Percentiles rank a stretch among this genome's conserved stretches.
Conservation (phyloP, 2,329 filamentous ascomycete genomes). For the Penicillium polonicum region DNA sequence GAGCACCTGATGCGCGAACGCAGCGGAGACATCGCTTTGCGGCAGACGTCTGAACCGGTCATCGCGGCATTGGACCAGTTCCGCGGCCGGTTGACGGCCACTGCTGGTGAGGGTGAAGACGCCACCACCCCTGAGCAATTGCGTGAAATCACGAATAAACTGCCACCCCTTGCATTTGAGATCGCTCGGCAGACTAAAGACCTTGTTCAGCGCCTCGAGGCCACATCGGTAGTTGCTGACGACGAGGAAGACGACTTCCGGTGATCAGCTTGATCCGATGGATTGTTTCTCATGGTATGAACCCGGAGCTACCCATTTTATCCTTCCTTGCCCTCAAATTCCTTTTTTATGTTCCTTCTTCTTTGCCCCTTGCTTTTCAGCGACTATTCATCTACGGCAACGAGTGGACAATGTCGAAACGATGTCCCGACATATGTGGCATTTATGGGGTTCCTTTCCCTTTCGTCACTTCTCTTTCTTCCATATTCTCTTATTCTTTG, state of each 20-base stretch:
- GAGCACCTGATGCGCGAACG: conserved; percentile 55
- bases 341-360: conserved; percentile 11
- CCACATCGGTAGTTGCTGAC: conserved; percentile 26
- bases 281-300: conserved; percentile 1
- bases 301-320: neutral
- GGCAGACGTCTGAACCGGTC: conserved; percentile 45
- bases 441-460: conserved; percentile 14
- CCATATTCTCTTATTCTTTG: conserved; percentile 1
- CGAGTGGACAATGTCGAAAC: conserved; percentile 29
- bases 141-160: conserved; percentile 62
- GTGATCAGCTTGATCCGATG: conserved; percentile 21
- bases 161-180: conserved; percentile 84
- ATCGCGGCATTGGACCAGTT: conserved; percentile 57
- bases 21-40: conserved; percentile 49
- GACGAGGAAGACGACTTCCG: conserved; percentile 45
- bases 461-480: conserved; percentile 11
- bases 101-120: conserved; percentile 60
- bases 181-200: conserved; percentile 81
- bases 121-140: conserved; percentile 55
- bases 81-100: conserved; percentile 63
- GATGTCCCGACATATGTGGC: conserved; percentile 24
- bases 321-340: conserved; percentile 5
- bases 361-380: conserved; percentile 25
- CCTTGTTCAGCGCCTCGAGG: conserved; percentile 54
- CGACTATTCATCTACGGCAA: conserved; percentile 26